Percentiles rank a stretch among this genome's conserved stretches.
phyloP scores from a whole-genome alignment of 2,329 filamentous ascomycete genomes.

The Aureobasidium sp. region DNA sequence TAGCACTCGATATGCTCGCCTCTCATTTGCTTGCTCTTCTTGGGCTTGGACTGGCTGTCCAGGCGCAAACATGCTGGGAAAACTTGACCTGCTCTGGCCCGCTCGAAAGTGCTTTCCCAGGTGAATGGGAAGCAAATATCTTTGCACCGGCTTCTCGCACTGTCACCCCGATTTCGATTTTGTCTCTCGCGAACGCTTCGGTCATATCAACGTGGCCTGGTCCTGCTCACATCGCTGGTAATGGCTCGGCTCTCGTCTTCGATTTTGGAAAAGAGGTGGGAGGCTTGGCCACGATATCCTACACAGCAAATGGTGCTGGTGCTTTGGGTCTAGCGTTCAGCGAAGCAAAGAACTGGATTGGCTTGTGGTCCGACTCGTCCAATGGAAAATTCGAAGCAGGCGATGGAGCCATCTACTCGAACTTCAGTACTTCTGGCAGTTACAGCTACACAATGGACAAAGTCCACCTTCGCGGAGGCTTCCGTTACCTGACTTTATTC shows the following conservation, averaged over 20 bases:
- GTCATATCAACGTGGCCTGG: conserved; percentile 28
- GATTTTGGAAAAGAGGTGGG: conserved; percentile 55
- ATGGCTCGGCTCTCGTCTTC: conserved; percentile 49
- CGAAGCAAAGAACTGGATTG: conserved; percentile 38
- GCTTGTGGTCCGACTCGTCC: conserved; percentile 37
- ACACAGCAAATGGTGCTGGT: conserved; percentile 35
- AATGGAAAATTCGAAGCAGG: conserved; percentile 31
- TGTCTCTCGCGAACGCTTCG: conserved; percentile 31
- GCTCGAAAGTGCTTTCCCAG: conserved; percentile 45
- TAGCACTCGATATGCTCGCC: not conserved
- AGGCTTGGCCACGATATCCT: conserved; percentile 48
- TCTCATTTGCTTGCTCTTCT: not conserved
- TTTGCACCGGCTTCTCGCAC: conserved; percentile 48
- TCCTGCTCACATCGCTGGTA: conserved; percentile 31
- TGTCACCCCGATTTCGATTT: conserved; percentile 40
- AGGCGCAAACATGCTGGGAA: conserved; percentile 44
- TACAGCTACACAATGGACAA: conserved; percentile 40
- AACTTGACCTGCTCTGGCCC: conserved; percentile 48
- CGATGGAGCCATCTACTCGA: conserved; percentile 42
- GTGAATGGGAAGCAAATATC: conserved; percentile 52
- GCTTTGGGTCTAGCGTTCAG: conserved; percentile 35
- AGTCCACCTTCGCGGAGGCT: conserved; percentile 43
- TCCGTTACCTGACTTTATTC: conserved; percentile 47
- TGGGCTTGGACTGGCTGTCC: not conserved
- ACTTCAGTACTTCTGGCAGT: conserved; percentile 29